phyloP scores from a whole-genome alignment of 805 yeast genomes.

The Kazachstania africana region DNA sequence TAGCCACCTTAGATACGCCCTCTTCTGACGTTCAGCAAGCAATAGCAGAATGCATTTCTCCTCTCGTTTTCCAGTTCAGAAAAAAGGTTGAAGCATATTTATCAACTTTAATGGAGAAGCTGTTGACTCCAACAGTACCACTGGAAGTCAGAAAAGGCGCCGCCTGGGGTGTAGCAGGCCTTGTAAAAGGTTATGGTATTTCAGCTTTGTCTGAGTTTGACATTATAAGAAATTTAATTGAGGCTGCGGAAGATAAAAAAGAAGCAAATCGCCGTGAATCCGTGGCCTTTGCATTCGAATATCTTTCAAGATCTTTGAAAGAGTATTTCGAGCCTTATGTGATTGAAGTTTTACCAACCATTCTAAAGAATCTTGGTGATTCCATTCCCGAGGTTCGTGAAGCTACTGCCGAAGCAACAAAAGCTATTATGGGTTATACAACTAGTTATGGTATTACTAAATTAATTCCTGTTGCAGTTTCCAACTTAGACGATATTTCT shows the following conservation, averaged over 20 bases:
- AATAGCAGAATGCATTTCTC: slow-evolving; percentile 74
- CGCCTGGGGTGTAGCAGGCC: slow-evolving; percentile 91
- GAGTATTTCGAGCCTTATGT: slow-evolving; percentile 87
- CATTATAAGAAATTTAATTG: slow-evolving; percentile 59
- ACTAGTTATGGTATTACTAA: slow-evolving; percentile 87
- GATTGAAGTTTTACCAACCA: slow-evolving; percentile 71
- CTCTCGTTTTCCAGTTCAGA: slow-evolving; percentile 53
- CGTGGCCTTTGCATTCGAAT: slow-evolving; percentile 76
- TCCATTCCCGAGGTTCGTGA: slow-evolving; percentile 72
- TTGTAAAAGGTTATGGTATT: slow-evolving; percentile 84
- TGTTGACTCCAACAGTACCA: slow-evolving; percentile 35
- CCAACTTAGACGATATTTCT: slow-evolving; percentile 73
- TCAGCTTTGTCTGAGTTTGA: slow-evolving; percentile 64
- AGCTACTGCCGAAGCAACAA: slow-evolving; percentile 80
- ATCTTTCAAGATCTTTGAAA: slow-evolving; percentile 67
- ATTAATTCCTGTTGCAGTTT: slow-evolving; percentile 81
- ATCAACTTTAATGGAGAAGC: slow-evolving; percentile 44
- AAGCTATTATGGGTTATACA: slow-evolving; percentile 78
- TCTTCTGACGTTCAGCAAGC: slow-evolving; percentile 86
- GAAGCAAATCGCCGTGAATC: slow-evolving; percentile 69
- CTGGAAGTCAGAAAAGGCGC: slow-evolving; percentile 73
- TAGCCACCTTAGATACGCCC: slow-evolving; percentile 72
- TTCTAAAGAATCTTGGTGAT: slow-evolving; percentile 79
- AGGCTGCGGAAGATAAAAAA: slow-evolving; percentile 81
- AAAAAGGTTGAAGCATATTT: slow-evolving; percentile 41